Base-by-base conservation (phyloP, 1,284 basidiomycete genomes). In the Athelia psychrophila region DNA sequence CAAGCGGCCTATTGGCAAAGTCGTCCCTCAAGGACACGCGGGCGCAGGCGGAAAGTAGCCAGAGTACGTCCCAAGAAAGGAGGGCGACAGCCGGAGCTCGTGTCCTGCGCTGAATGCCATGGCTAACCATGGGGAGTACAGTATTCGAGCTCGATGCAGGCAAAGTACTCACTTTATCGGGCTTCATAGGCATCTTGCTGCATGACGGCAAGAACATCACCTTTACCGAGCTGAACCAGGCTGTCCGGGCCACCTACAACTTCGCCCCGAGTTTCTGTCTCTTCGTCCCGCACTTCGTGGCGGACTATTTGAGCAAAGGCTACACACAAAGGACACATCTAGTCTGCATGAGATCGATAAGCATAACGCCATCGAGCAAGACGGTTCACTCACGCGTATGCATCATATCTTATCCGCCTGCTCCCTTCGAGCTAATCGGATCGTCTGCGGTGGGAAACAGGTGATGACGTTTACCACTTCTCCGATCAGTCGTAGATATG, bases 331-430 rank as follows among this genome's bases (percentile, higher is more conserved):
- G 40, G 88, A 83, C 52, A 79, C 70, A 3, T 80, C 88, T 55
- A 78, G 89, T 60, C 70, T 91, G 20, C 65, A 70, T 13, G 87
- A 90, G 48, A 71, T 91, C 35, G 75, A 78, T 59, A 64, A 84
- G 24, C 88, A 91, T 64, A 90, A 89, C 56, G 83, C 83, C 10
- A 91, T 91, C 53, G 88, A 91, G 58, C 88, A 91, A 57, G 88
- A 91, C 57, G 88, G 73, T 0, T 90, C 87, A 2, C 70, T 91
- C 23, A 78, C 78, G 35, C 79, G 88, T 90, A 63, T 49, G 81
- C n/a, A 36, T 15, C 19, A 46, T 16, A 35, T 32, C 51, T 47
- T n/a, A n/a, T 30, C 13, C 6, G 27, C 27, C 5, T 30, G 13
- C 6, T 6, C 5, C 13, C 13, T 5, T 30, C 5, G 27, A 6